Evolutionary conservation across 2,329 filamentous ascomycete species (phyloP).

Genomic region (Fusarium graminum): DNA sequence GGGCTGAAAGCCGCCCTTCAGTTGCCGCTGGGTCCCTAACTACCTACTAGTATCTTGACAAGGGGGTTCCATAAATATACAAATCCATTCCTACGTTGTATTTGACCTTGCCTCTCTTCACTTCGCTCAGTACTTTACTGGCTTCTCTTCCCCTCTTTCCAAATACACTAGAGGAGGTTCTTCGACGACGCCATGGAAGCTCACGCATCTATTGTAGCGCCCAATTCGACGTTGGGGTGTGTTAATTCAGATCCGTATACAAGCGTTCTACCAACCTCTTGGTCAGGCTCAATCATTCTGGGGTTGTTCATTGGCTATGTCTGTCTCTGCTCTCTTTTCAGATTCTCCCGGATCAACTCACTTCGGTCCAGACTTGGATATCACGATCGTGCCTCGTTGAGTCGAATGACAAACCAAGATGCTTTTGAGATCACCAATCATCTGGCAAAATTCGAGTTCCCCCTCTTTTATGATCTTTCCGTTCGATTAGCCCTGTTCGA

Average conservation of each 20-base stretch:
- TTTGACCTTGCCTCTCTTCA: constrained; percentile 9
- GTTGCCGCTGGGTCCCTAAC: neutral
- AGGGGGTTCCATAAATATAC: constrained; percentile 33
- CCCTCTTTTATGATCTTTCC: constrained; percentile 54
- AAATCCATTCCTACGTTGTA: constrained; percentile 5
- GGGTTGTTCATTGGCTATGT: constrained; percentile 50
- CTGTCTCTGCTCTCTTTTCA: constrained; percentile 53
- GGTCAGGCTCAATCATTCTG: constrained; percentile 33
- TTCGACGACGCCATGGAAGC: constrained; percentile 20
- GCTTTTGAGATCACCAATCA: constrained; percentile 60
- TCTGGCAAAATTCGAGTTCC: constrained; percentile 54
- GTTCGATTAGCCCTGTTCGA: constrained; percentile 59
- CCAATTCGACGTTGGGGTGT: constrained; percentile 14
- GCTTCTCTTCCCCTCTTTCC: constrained; percentile 1
- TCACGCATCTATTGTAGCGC: constrained; percentile 11
- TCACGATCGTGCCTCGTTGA: constrained; percentile 54
- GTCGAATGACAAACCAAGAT: constrained; percentile 59
- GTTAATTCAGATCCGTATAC: neutral
- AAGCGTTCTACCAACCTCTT: constrained; percentile 22
- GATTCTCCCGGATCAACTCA: constrained; percentile 53
- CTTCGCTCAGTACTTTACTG: neutral
- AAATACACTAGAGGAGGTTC: neutral
- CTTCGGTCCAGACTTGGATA: constrained; percentile 52
- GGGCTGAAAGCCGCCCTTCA: constrained; percentile 16
- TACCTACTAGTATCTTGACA: too few relatives aligned